Percentiles rank a stretch among this genome's conserved stretches.
These are phyloP conservation scores for Nakazawaea wyomingensis DNA, from an alignment of 805 yeast species.

Conservation along the genomic window DNA sequence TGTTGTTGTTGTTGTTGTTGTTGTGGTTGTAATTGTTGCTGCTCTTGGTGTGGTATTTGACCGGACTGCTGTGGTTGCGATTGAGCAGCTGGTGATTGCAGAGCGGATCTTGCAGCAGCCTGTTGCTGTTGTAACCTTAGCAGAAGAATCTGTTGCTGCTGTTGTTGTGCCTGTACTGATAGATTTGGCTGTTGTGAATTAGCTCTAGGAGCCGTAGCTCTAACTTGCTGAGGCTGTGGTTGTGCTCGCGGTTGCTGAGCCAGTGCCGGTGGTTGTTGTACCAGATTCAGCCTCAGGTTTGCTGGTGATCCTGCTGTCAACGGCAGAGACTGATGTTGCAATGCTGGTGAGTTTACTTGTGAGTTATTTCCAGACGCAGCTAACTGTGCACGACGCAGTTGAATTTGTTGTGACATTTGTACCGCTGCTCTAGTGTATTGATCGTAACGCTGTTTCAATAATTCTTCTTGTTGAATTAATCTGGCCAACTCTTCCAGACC, in stretches of 20 bases:
- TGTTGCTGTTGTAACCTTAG: conserved; percentile 6
- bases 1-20: too few species aligned
- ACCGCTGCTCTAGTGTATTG: conserved; percentile 47
- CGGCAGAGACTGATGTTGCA: conserved; percentile 11
- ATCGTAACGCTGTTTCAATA: conserved; percentile 39
- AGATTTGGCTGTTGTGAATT: neutral
- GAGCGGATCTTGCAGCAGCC: conserved; percentile 15
- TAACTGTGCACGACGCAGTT: conserved; percentile 15
- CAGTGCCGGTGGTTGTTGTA: conserved; percentile 1
- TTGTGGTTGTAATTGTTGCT: too few species aligned
- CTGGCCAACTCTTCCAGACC: conserved; percentile 40
- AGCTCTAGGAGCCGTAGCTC: neutral
- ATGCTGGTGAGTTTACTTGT: conserved; percentile 6
- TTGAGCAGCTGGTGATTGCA: conserved; percentile 2
- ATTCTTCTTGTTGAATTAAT: conserved; percentile 44
- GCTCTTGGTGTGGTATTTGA: conserved; percentile 6
- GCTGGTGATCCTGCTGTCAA: conserved; percentile 6
- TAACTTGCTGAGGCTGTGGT: conserved; percentile 8
- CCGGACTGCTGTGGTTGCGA: conserved; percentile 15
- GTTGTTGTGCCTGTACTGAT: conserved; percentile 1
- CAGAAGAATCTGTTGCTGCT: conserved; percentile 1
- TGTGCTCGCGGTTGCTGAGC: conserved; percentile 4
- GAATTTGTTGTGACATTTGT: conserved; percentile 37
- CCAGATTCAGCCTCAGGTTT: neutral
- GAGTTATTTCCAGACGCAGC: conserved; percentile 9